These are phyloP conservation scores for Trichoderma atroviride DNA, from an alignment of 2,329 filamentous ascomycete species.

Conservation along the genomic window DNA sequence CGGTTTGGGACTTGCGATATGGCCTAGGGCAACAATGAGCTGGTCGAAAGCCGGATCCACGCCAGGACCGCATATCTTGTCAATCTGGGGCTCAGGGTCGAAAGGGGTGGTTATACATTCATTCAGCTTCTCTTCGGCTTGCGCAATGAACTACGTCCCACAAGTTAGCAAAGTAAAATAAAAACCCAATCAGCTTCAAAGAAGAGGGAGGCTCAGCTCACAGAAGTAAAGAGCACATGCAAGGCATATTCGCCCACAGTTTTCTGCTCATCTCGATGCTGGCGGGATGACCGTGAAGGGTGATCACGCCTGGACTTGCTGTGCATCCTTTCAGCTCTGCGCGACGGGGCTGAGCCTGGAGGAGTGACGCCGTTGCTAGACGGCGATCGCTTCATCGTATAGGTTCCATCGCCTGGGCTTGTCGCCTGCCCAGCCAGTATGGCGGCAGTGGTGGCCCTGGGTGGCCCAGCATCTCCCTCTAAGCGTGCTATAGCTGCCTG, in stretches of 20 bases:
- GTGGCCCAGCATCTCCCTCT: conserved; percentile 47
- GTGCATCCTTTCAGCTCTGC: conserved; percentile 63
- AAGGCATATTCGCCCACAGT: conserved; percentile 98
- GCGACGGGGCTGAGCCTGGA: conserved; percentile 49
- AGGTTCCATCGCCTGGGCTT: conserved; percentile 30
- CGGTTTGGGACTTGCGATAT: conserved; percentile 91
- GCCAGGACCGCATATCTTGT: conserved; percentile 86
- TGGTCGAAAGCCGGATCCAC: conserved; percentile 91
- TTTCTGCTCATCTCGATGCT: conserved; percentile 75
- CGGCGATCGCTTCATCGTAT: conserved; percentile 49
- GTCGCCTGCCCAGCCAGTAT: conserved; percentile 42
- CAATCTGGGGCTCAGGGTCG: conserved; percentile 81
- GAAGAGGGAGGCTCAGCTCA: conserved; percentile 45
- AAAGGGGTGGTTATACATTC: conserved; percentile 80
- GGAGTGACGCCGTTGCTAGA: conserved; percentile 51
- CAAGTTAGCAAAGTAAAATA: not conserved
- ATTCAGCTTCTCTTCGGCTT: conserved; percentile 95
- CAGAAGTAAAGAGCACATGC: conserved; percentile 92
- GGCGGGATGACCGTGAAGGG: conserved; percentile 73
- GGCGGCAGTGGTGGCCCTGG: conserved; percentile 52
- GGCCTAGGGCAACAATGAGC: conserved; percentile 86
- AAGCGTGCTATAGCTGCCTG: conserved; percentile 48
- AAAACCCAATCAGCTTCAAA: not conserved
- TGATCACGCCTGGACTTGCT: conserved; percentile 73
- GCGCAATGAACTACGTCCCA: conserved; percentile 75